Conservation (phyloP, 2,329 filamentous ascomycete genomes). For the Rutstroemia sp. region DNA sequence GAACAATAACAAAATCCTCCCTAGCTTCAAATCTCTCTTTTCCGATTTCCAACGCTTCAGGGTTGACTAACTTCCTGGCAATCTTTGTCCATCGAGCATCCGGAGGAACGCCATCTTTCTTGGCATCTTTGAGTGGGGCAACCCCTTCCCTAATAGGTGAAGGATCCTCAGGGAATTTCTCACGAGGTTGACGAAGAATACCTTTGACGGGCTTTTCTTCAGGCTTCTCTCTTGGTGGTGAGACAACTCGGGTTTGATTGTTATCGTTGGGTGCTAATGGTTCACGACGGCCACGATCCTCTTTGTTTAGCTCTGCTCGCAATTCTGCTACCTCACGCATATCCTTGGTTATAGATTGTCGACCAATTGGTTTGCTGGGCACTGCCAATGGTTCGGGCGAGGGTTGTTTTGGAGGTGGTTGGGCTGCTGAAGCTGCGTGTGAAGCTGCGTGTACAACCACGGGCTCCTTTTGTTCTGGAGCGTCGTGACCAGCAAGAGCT, state of each 20-base stretch:
- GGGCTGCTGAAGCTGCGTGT: too few species aligned
- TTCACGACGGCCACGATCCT: conserved; percentile 19
- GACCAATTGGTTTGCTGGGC: conserved; percentile 13
- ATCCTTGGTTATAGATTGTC: conserved; percentile 18
- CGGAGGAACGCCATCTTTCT: conserved; percentile 65
- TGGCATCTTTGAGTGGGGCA: conserved; percentile 84
- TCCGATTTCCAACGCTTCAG: conserved; percentile 76
- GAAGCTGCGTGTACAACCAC: background rate
- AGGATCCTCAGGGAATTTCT: conserved; percentile 79
- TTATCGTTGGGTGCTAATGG: conserved; percentile 13
- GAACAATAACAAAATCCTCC: conserved; percentile 88
- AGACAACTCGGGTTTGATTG: conserved; percentile 51
- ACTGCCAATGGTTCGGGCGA: background rate
- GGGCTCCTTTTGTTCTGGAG: conserved; percentile 14
- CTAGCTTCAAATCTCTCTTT: conserved; percentile 88
- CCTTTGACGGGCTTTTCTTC: conserved; percentile 67
- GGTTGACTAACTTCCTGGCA: conserved; percentile 79
- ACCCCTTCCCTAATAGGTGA: conserved; percentile 83
- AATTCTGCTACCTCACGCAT: conserved; percentile 21
- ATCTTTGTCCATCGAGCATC: conserved; percentile 93
- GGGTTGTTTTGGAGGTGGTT: conserved; percentile 10
- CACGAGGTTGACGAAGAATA: conserved; percentile 76
- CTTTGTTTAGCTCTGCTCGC: conserved; percentile 18
- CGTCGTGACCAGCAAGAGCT: conserved; percentile 23
- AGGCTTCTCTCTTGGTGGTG: conserved; percentile 56